These are phyloP conservation scores for Parmelia sp. DNA, from an alignment of 495 filamentous ascomycete genomes.

Conservation along the genomic window DNA sequence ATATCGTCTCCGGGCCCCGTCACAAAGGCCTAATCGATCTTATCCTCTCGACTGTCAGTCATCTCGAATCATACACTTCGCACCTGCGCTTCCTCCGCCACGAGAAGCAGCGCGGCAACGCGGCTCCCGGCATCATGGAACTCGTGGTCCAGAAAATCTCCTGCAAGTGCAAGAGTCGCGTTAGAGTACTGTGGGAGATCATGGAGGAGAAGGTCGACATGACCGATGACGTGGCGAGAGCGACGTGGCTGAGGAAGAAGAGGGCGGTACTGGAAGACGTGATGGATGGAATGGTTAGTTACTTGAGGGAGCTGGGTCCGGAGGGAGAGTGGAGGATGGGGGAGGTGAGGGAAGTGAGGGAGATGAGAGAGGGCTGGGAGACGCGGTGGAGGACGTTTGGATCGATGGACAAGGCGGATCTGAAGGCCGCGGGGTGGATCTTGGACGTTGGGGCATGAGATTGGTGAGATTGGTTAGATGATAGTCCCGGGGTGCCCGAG, in stretches of 20 bases:
- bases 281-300: neutral
- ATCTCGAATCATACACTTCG: neutral
- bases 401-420: neutral
- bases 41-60: neutral
- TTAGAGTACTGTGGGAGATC: neutral
- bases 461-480: neutral
- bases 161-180: neutral
- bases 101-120: neutral
- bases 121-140: neutral
- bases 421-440: neutral
- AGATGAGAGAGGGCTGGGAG: conserved; percentile 3
- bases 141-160: neutral
- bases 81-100: neutral
- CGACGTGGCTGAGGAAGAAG: neutral
- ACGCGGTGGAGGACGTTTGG: conserved; percentile 1
- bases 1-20: neutral
- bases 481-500: neutral
- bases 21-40: neutral
- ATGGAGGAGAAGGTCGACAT: conserved; percentile 6
- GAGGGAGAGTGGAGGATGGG: neutral
- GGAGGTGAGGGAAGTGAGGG: conserved; percentile 3
- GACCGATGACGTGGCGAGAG: neutral
- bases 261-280: neutral
- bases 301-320: conserved; percentile 1
- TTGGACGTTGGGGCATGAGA: neutral